A percentile compares a stretch with the other conserved stretches of the same genome.
Conservation (phyloP, 805 yeast species). For the Yamadazyma philogaea region DNA sequence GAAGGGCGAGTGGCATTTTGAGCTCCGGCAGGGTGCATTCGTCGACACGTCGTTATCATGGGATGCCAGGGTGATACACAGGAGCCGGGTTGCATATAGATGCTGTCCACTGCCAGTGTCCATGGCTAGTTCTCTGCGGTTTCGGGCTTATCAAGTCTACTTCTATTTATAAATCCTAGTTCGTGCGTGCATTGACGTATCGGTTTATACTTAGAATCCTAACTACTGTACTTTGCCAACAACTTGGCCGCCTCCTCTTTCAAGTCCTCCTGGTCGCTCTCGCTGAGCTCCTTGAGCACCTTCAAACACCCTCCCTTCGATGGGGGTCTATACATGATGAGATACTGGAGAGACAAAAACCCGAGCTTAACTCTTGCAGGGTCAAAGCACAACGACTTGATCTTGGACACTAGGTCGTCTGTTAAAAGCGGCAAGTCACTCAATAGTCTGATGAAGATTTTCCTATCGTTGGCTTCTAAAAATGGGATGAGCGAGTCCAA, state of each 20-base stretch:
- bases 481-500: constrained; percentile 81
- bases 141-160: too few relatives aligned
- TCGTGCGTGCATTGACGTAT: background rate
- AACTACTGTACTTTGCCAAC: constrained; percentile 41
- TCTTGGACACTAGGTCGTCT: constrained; percentile 55
- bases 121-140: background rate
- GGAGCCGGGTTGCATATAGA: too few relatives aligned
- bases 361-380: constrained; percentile 83
- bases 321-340: constrained; percentile 91
- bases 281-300: constrained; percentile 44
- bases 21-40: too few relatives aligned
- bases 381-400: constrained; percentile 76
- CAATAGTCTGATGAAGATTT: constrained; percentile 73
- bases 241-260: constrained; percentile 45
- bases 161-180: background rate
- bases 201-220: too few relatives aligned
- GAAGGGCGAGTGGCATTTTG: too few relatives aligned
- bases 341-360: constrained; percentile 72
- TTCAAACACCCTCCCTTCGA: constrained; percentile 53
- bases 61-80: too few relatives aligned
- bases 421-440: constrained; percentile 84
- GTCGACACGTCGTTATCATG: too few relatives aligned
- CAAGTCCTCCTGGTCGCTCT: constrained; percentile 49
- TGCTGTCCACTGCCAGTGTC: background rate
- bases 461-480: constrained; percentile 76